Percentiles rank a stretch among this genome's conserved stretches.
phyloP scores from a whole-genome alignment of 768 basidiomycete genomes.

The Coprinopsis cinerea region DNA sequence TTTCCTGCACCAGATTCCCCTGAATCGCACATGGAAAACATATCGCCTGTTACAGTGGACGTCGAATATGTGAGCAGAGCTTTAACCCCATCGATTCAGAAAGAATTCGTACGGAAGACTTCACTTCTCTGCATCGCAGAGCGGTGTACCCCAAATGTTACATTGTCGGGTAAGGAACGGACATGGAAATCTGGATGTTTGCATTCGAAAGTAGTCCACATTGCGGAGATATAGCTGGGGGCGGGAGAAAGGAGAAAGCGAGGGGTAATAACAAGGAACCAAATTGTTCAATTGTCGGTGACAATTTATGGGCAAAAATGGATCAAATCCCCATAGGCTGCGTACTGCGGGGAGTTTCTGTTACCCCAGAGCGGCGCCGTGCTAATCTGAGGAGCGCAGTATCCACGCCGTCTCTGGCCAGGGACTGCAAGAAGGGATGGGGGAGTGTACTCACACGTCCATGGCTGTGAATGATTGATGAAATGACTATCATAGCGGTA shows the following conservation, averaged over 20 bases:
- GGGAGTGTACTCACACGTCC: not conserved
- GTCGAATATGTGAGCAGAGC: no score
- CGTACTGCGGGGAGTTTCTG: no score
- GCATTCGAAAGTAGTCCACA: slow-evolving; percentile 37
- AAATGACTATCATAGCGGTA: slow-evolving; percentile 1
- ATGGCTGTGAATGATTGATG: slow-evolving; percentile 2
- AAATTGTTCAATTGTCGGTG: not conserved
- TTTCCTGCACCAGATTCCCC: slow-evolving; percentile 11
- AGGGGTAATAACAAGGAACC: not conserved
- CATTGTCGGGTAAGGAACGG: slow-evolving; percentile 46
- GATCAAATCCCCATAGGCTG: no score
- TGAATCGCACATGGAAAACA: slow-evolving; percentile 57
- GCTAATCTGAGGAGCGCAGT: not conserved
- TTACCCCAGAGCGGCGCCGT: no score
- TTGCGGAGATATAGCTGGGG: slow-evolving; percentile 5
- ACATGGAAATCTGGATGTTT: slow-evolving; percentile 51
- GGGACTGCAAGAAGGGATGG: not conserved
- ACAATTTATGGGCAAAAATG: not conserved
- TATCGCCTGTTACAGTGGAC: slow-evolving; percentile 57
- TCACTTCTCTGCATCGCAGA: slow-evolving; percentile 47
- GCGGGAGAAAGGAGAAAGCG: slow-evolving; percentile 8
- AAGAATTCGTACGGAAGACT: slow-evolving; percentile 50
- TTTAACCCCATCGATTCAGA: not conserved
- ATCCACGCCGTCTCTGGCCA: not conserved
- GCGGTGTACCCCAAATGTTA: slow-evolving; percentile 44